A percentile compares a stretch with the other conserved stretches of the same genome.
Conservation (phyloP, 331 rosid genomes). For the Pyrus hybrid region DNA sequence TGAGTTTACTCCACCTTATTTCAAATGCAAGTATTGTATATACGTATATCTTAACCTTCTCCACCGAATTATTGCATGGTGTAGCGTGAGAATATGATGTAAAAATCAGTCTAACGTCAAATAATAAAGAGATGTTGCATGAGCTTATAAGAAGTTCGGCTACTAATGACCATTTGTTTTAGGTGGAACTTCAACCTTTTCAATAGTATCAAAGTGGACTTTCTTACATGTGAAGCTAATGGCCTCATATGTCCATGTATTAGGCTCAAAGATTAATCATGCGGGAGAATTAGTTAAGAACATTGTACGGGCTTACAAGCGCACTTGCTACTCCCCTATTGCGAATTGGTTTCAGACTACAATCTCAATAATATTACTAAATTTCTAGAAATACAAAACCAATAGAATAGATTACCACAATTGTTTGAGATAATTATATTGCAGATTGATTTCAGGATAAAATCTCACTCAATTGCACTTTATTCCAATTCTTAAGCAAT, state of each 20-base stretch:
- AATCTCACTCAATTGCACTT: too few relatives aligned
- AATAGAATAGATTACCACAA: too few relatives aligned
- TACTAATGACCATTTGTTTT: not conserved
- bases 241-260: not conserved
- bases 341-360: not conserved
- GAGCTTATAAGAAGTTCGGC: not conserved
- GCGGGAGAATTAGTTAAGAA: not conserved
- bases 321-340: not conserved
- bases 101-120: too few relatives aligned
- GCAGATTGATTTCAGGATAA: too few relatives aligned
- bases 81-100: too few relatives aligned
- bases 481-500: too few relatives aligned
- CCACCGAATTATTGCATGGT: too few relatives aligned
- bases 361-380: not conserved
- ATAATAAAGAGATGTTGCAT: too few relatives aligned
- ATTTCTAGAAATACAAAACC: too few relatives aligned
- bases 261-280: not conserved
- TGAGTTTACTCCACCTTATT: not conserved
- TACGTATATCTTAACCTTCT: not conserved
- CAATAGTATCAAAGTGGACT: not conserved
- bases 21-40: not conserved
- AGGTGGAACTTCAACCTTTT: not conserved
- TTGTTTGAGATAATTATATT: too few relatives aligned
- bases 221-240: not conserved
- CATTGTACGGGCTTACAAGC: not conserved